Percentiles rank a stretch among this genome's conserved stretches.
Conservation (phyloP, 192 early-diverging fungal species). For the Diversispora epigaea region DNA sequence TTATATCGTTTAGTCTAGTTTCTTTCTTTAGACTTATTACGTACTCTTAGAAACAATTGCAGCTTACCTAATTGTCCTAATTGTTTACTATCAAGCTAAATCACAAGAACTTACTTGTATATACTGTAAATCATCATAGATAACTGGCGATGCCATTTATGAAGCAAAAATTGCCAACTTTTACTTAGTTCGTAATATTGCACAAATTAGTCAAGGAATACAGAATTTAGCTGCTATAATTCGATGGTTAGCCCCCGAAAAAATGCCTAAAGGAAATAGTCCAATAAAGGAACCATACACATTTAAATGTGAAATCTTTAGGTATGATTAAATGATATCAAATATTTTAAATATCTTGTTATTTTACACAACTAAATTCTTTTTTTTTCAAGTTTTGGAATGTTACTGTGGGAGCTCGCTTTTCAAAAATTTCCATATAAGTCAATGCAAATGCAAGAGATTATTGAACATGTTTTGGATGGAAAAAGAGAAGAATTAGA, state of each 20-base stretch:
- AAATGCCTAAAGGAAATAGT: neutral
- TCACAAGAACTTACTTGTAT: neutral
- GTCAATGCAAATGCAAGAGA: neutral
- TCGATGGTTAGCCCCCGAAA: constrained; percentile 27
- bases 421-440: constrained; percentile 16
- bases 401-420: constrained; percentile 8
- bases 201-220: neutral
- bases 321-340: neutral
- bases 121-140: neutral
- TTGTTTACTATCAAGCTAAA: neutral
- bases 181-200: neutral
- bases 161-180: constrained; percentile 28
- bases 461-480: constrained; percentile 3
- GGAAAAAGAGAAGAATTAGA: constrained; percentile 3
- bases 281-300: constrained; percentile 8
- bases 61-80: too few species aligned
- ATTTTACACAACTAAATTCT: neutral
- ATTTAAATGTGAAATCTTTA: constrained; percentile 31
- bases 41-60: too few species aligned
- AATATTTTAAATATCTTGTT: neutral
- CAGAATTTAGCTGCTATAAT: constrained; percentile 2
- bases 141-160: neutral
- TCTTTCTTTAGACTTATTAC: too few species aligned
- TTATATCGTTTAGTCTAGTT: neutral
- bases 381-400: constrained; percentile 10